Evolutionary conservation across 2,329 filamentous ascomycete genomes (phyloP).

Genomic region (Aspergillus calidoustus): DNA sequence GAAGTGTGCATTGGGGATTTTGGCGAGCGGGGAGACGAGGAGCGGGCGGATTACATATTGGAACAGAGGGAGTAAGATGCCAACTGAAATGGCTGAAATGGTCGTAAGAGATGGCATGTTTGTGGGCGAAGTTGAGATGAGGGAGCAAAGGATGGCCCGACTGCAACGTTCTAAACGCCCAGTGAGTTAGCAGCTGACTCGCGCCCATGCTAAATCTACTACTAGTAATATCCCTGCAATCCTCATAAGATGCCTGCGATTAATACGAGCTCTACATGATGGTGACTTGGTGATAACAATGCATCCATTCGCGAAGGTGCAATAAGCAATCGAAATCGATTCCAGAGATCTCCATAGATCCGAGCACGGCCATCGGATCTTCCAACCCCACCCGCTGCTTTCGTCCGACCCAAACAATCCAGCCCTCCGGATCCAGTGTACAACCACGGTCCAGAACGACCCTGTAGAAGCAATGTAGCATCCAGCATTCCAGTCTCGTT

Average conservation of each 20-base stretch:
- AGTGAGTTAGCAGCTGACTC: not conserved
- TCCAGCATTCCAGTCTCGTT: not conserved
- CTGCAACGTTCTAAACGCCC: not conserved
- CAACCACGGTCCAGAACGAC: not conserved
- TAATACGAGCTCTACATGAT: not conserved
- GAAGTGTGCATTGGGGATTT: conserved; percentile 68
- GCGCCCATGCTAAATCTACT: not conserved
- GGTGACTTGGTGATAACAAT: too few relatives aligned
- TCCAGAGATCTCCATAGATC: not conserved
- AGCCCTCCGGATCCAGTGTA: not conserved
- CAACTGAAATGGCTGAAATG: conserved; percentile 1
- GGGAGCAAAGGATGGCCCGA: not conserved
- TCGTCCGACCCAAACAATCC: not conserved
- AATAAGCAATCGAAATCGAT: not conserved
- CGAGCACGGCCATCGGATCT: not conserved
- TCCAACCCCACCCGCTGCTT: not conserved
- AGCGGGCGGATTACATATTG: conserved; percentile 32
- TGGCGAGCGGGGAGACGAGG: conserved; percentile 62
- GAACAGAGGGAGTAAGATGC: conserved; percentile 22
- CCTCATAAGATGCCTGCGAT: not conserved
- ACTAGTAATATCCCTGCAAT: not conserved
- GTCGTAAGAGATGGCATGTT: not conserved
- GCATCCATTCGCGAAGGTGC: not conserved
- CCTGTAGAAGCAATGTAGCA: not conserved
- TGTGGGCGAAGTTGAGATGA: not conserved